Evolutionary conservation across 179 eudicot genomes (phyloP).

Genomic region (Sideroxylon spinosum): DNA sequence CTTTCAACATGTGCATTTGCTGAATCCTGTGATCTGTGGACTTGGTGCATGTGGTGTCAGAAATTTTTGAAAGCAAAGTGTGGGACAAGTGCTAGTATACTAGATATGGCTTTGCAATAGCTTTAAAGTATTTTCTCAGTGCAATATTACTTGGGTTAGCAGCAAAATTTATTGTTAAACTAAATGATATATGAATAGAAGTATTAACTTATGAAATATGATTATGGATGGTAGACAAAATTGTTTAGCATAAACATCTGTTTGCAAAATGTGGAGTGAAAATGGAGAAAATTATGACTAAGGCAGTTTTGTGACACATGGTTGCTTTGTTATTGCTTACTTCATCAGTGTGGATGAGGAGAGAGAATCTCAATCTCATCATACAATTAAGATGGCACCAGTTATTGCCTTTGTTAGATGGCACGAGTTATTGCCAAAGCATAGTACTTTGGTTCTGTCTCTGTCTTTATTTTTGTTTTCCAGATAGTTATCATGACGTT

Average conservation of each 20-base stretch:
- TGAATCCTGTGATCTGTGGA: conserved; percentile 1
- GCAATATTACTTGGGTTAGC: not conserved
- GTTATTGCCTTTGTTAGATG: no score
- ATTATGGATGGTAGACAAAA: not conserved
- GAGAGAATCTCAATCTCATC: no score
- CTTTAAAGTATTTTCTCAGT: no score
- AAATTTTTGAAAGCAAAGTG: not conserved
- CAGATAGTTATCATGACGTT: no score
- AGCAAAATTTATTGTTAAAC: not conserved
- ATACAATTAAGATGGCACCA: no score
- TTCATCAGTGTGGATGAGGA: not conserved
- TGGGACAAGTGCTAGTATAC: no score
- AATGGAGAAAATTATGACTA: not conserved
- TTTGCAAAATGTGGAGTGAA: not conserved
- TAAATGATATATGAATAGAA: not conserved
- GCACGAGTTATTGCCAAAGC: no score
- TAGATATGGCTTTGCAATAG: no score
- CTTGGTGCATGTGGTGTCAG: not conserved
- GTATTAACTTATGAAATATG: not conserved
- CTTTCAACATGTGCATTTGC: conserved; percentile 1
- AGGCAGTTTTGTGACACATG: not conserved
- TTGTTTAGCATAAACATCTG: not conserved
- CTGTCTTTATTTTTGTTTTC: no score
- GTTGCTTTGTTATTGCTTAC: not conserved
- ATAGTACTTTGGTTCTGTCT: no score